A percentile compares a stretch with the other conserved stretches of the same genome.
These are phyloP conservation scores for Solanum ahanhuiri DNA, from an alignment of 257 asterid species.

Conservation along the genomic window DNA sequence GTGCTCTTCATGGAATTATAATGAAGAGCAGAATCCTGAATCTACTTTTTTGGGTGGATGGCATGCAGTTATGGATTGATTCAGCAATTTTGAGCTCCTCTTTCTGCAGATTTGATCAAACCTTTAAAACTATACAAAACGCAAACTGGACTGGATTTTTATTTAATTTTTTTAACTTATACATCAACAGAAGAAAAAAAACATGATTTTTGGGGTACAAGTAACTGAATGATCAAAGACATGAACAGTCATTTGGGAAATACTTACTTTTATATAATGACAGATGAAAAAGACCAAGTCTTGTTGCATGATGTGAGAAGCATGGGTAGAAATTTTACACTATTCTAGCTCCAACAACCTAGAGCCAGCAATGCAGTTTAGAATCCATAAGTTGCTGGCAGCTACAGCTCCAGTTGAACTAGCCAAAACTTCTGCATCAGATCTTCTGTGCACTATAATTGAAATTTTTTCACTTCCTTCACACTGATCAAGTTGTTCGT, in stretches of 20 bases:
- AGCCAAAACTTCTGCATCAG: slow-evolving; percentile 54
- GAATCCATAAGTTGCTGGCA: slow-evolving; percentile 66
- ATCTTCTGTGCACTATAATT: slow-evolving; percentile 24
- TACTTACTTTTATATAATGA: neutral
- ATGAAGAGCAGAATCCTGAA: neutral
- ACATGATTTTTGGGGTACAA: neutral
- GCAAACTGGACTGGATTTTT: neutral
- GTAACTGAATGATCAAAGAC: neutral
- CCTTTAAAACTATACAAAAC: neutral
- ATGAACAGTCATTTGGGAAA: neutral
- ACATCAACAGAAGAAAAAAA: neutral
- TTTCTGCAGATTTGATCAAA: neutral
- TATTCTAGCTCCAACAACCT: slow-evolving; percentile 28
- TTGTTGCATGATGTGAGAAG: neutral
- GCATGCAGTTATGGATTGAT: neutral
- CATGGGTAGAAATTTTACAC: neutral
- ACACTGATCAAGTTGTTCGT: slow-evolving; percentile 45
- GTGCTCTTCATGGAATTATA: neutral
- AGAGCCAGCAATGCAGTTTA: slow-evolving; percentile 70
- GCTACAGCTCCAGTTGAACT: slow-evolving; percentile 45
- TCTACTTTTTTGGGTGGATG: neutral
- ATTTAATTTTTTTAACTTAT: neutral
- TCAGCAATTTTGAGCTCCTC: neutral
- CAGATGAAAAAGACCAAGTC: neutral
- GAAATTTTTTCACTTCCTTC: slow-evolving; percentile 16